Evolutionary conservation across 108 stramenopile genomes (phyloP), one percentile per base, ranked within the genome.

Genomic region (Conticribra weissflogii): DNA sequence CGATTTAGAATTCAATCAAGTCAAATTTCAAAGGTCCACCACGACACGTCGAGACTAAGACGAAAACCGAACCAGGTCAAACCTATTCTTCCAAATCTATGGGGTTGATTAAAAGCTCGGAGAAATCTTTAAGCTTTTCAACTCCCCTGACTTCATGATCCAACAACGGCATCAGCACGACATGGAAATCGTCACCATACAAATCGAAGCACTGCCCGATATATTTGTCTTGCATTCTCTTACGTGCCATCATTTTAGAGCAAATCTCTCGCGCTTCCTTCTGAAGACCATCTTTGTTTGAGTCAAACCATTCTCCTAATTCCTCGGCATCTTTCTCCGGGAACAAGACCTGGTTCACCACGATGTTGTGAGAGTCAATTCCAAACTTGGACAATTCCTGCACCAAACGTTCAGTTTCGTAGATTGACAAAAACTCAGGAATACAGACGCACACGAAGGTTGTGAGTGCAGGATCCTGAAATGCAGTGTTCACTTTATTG

Each of bases 381-480:
- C 97, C 97, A 63, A 96, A 97, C 68, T 98, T 98, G 69, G 96
- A 95, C 57, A 99, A 88, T 88, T 99, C 98, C 85, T 99, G 99
- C 36, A 99, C 99, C 73, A 99, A 88, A 53, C 99, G 89, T 83
- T 99, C 99, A 30, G 99, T 99, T 80, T 99, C 99, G 76, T 97
- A 99, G 60, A 99, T 96, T 61, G 96, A 97, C 58, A 99, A 81
- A 86, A 99, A 99, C 89, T 99, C 99, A 1, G 99, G 98, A 63
- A 99, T 99, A 84, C 98, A 98, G 29, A 99, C 99, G 77, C 97
- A 98, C 16, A 98, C 98, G 81, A 99, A 99, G 45, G 99, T 99
- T 0, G 98, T 98, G 65, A 90, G 68, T 52, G 96, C 92, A 27
- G 98, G 98, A 86, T 99, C 95, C 81, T 95, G 96, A 83, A 98